Conservation (phyloP, 352 stramenopile genomes). For the Globisporangium orthogonon region DNA sequence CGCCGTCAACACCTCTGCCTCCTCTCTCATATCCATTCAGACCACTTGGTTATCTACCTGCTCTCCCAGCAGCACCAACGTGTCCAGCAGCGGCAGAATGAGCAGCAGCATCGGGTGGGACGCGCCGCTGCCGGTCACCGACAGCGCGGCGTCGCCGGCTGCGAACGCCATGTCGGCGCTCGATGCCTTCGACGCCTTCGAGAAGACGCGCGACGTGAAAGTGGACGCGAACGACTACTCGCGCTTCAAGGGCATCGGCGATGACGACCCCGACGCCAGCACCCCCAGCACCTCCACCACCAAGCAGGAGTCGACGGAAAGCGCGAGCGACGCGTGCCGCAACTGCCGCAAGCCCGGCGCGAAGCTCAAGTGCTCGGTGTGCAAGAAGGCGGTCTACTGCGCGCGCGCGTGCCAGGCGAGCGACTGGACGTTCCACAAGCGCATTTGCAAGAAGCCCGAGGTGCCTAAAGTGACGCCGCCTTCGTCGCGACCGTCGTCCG, state of each 20-base stretch:
- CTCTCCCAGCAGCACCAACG: no score
- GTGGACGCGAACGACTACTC: conserved; percentile 86
- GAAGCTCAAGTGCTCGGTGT: conserved; percentile 85
- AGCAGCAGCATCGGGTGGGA: conserved; percentile 42
- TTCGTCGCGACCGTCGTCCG: conserved; percentile 16
- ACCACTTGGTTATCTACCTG: no score
- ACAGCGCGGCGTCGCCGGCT: neutral
- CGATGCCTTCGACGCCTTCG: conserved; percentile 31
- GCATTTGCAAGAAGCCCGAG: conserved; percentile 83
- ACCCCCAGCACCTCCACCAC: conserved; percentile 9
- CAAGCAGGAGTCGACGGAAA: conserved; percentile 5
- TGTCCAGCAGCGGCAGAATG: neutral
- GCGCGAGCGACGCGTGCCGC: conserved; percentile 37
- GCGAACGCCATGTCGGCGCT: neutral
- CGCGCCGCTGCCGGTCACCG: conserved; percentile 19
- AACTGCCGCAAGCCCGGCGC: conserved; percentile 74
- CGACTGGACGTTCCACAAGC: conserved; percentile 85
- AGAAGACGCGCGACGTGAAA: conserved; percentile 53
- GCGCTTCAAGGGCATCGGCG: conserved; percentile 75
- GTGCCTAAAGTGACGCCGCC: conserved; percentile 37
- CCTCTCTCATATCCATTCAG: no score
- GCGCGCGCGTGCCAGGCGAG: conserved; percentile 71
- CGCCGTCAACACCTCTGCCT: no score
- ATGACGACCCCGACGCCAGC: conserved; percentile 30
- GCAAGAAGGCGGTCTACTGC: conserved; percentile 84